Evolutionary conservation across 1,284 basidiomycete species (phyloP).

Genomic region (Veloboletus limbatus): DNA sequence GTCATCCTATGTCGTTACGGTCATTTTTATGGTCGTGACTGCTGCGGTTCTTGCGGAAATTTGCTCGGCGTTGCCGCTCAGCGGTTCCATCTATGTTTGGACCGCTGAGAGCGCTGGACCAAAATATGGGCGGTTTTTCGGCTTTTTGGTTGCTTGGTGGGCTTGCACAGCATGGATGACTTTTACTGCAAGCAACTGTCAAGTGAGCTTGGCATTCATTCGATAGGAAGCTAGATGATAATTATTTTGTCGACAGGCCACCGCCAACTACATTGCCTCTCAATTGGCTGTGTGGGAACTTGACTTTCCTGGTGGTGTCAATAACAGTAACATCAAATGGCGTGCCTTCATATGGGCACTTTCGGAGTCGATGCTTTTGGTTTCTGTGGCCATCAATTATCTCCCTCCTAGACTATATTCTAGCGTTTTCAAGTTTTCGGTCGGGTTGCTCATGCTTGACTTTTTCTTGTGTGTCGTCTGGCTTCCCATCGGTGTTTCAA

Average conservation of each 20-base stretch:
- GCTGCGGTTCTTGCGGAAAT: constrained; percentile 83
- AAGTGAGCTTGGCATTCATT: constrained; percentile 43
- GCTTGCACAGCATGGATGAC: constrained; percentile 89
- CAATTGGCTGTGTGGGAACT: constrained; percentile 76
- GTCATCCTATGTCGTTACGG: constrained; percentile 77
- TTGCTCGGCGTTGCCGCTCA: constrained; percentile 80
- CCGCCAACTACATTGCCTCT: constrained; percentile 82
- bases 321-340: constrained; percentile 74
- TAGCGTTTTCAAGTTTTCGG: constrained; percentile 68
- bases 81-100: constrained; percentile 90
- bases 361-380: constrained; percentile 65
- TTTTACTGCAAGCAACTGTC: constrained; percentile 79
- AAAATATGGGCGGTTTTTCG: constrained; percentile 78
- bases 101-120: constrained; percentile 84
- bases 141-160: constrained; percentile 89
- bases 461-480: constrained; percentile 84
- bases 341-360: constrained; percentile 79
- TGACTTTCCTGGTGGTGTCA: constrained; percentile 74
- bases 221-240: background rate
- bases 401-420: constrained; percentile 75
- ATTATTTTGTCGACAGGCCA: constrained; percentile 48
- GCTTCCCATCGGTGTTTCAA: constrained; percentile 83
- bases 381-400: constrained; percentile 78
- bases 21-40: constrained; percentile 82
- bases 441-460: constrained; percentile 74